Conservation (phyloP, 2,329 filamentous ascomycete genomes). For the Beauveria brongniartii region DNA sequence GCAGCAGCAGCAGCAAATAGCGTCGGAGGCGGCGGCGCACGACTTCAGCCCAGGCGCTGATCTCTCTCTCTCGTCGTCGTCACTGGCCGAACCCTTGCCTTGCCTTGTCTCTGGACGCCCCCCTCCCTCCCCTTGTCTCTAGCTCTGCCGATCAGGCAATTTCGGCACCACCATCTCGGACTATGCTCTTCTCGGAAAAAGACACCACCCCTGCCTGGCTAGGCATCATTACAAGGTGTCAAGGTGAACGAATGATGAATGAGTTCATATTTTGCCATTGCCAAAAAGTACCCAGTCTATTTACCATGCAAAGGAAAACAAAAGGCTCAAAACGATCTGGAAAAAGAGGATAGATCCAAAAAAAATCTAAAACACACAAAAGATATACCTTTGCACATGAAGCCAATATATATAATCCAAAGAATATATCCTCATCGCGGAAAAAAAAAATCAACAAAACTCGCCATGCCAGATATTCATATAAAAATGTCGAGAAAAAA, state of each 20-base stretch:
- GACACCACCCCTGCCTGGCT: neutral
- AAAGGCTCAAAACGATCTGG: neutral
- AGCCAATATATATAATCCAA: neutral
- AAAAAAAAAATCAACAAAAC: neutral
- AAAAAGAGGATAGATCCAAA: neutral
- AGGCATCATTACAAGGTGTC: neutral
- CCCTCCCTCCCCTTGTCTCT: neutral
- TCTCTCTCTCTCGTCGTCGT: neutral
- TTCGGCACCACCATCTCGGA: constrained; percentile 4
- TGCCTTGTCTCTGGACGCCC: neutral
- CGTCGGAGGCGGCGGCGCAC: too few relatives aligned
- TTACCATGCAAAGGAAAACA: neutral
- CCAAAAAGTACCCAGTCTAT: neutral
- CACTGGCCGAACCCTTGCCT: neutral
- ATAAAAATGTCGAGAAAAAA: neutral
- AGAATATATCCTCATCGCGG: neutral
- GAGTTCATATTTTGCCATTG: neutral
- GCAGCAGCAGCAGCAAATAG: too few relatives aligned
- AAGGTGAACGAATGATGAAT: neutral
- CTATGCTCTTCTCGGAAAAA: constrained; percentile 1
- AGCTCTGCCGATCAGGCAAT: constrained; percentile 7
- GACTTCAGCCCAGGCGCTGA: neutral
- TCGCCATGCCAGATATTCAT: constrained; percentile 10
- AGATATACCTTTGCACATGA: neutral
- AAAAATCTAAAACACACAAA: neutral